These are phyloP conservation scores for Candolleomyces eurysporus DNA, from an alignment of 768 basidiomycete species.

Conservation along the genomic window DNA sequence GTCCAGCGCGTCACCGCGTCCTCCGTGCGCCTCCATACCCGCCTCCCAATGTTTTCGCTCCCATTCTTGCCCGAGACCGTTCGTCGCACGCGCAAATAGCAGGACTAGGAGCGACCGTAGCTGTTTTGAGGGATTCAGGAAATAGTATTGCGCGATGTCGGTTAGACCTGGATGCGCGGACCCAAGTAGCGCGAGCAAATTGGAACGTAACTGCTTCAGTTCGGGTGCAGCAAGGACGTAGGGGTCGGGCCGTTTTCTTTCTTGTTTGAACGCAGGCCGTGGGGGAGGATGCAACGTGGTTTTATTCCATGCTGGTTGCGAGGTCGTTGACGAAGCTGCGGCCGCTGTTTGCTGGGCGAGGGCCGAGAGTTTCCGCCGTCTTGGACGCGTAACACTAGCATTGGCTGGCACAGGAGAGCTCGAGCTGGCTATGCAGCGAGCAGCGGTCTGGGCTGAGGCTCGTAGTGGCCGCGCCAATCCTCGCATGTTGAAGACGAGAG, in stretches of 20 bases:
- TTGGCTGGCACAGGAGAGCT: neutral
- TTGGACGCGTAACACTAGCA: conserved; percentile 21
- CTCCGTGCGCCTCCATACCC: conserved; percentile 51
- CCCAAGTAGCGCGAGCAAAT: conserved; percentile 76
- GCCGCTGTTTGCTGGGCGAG: conserved; percentile 42
- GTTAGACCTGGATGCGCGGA: conserved; percentile 86
- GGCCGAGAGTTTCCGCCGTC: conserved; percentile 35
- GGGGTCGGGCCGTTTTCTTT: conserved; percentile 50
- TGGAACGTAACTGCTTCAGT: conserved; percentile 65
- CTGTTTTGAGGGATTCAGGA: conserved; percentile 85
- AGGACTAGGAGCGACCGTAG: conserved; percentile 87
- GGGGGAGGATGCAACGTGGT: conserved; percentile 21
- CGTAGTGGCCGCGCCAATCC: conserved; percentile 1
- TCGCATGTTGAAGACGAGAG: conserved; percentile 1
- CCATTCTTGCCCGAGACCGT: conserved; percentile 77
- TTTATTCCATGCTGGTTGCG: conserved; percentile 12
- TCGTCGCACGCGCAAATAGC: conserved; percentile 88
- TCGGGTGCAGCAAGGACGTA: conserved; percentile 70
- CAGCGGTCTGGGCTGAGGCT: neutral
- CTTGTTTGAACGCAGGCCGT: conserved; percentile 7
- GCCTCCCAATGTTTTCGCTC: conserved; percentile 58
- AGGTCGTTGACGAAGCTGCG: conserved; percentile 6
- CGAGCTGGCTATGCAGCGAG: conserved; percentile 5
- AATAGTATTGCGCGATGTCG: conserved; percentile 90
- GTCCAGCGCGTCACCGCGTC: conserved; percentile 63